Conservation (phyloP, 73 alveolate species). For the Loxodes magnus region DNA sequence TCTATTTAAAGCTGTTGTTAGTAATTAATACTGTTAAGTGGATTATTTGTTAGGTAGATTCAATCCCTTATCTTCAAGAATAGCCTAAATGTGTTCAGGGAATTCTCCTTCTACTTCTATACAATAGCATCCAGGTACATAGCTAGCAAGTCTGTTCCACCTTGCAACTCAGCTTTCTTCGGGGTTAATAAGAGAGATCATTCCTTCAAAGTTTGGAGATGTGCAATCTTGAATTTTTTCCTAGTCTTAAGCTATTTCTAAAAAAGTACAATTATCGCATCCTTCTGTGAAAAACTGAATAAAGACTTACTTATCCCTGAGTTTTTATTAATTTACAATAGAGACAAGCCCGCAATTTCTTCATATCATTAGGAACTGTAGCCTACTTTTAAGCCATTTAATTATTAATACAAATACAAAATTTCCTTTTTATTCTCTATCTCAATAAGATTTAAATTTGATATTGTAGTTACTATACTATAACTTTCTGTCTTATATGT, state of each 20-base stretch:
- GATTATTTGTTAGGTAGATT: too few relatives aligned
- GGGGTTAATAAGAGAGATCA: conserved; percentile 26
- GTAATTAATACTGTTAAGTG: too few relatives aligned
- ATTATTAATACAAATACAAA: too few relatives aligned
- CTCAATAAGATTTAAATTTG: too few relatives aligned
- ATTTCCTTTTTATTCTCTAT: too few relatives aligned
- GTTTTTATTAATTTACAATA: conserved; percentile 31
- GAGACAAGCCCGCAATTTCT: conserved; percentile 44
- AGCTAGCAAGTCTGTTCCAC: conserved; percentile 17
- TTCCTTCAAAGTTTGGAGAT: conserved; percentile 19
- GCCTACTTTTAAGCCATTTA: too few relatives aligned
- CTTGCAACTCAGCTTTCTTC: conserved; percentile 32
- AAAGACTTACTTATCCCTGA: too few relatives aligned
- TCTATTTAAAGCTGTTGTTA: too few relatives aligned
- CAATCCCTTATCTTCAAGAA: conserved; percentile 8
- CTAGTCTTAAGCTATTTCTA: not conserved
- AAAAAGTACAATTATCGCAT: conserved; percentile 24
- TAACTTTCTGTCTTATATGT: too few relatives aligned
- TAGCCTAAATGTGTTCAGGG: conserved; percentile 3
- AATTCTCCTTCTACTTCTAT: conserved; percentile 17
- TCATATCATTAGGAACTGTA: too few relatives aligned
- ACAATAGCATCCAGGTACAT: conserved; percentile 37
- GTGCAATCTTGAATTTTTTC: conserved; percentile 7
- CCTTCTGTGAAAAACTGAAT: conserved; percentile 36
- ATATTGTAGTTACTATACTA: too few relatives aligned